Conservation (phyloP, 2,329 filamentous ascomycete genomes). For the Colletotrichum sublineola region DNA sequence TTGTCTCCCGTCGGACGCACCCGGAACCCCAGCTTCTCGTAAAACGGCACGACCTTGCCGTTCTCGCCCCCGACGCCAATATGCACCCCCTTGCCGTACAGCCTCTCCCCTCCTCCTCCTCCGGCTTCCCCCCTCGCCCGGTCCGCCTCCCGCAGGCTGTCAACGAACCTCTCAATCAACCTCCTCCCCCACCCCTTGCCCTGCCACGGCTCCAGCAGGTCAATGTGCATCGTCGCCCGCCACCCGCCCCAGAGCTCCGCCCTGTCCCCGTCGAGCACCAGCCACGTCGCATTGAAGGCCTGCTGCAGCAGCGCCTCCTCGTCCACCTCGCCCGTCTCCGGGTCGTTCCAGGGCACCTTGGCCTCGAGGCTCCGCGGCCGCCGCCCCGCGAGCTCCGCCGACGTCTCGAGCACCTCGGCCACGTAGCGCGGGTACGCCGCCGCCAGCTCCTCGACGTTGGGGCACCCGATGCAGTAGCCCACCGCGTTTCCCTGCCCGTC, state of each 20-base stretch:
- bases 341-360: constrained; percentile 50
- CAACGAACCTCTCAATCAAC: constrained; percentile 58
- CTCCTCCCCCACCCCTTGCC: constrained; percentile 59
- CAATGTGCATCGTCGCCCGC: constrained; percentile 64
- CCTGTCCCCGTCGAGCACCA: constrained; percentile 54
- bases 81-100: constrained; percentile 55
- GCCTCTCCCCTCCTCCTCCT: constrained; percentile 22
- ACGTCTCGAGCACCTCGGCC: constrained; percentile 50
- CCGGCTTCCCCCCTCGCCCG: constrained; percentile 12
- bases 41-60: constrained; percentile 61
- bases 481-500: constrained; percentile 59
- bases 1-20: constrained; percentile 53
- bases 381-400: constrained; percentile 43
- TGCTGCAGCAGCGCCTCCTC: constrained; percentile 55
- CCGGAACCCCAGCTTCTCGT: constrained; percentile 61
- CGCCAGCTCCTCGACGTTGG: constrained; percentile 58
- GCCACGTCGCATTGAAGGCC: constrained; percentile 56
- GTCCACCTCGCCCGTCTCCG: constrained; percentile 47
- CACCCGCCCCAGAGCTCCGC: constrained; percentile 52
- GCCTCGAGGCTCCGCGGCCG: constrained; percentile 46
- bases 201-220: constrained; percentile 59
- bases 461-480: constrained; percentile 64
- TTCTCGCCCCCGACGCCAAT: constrained; percentile 62
- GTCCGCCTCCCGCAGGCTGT: constrained; percentile 49
- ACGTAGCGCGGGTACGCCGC: constrained; percentile 56